Conservation (phyloP, 2,329 filamentous ascomycete species). For the Monosporascus sp. region DNA sequence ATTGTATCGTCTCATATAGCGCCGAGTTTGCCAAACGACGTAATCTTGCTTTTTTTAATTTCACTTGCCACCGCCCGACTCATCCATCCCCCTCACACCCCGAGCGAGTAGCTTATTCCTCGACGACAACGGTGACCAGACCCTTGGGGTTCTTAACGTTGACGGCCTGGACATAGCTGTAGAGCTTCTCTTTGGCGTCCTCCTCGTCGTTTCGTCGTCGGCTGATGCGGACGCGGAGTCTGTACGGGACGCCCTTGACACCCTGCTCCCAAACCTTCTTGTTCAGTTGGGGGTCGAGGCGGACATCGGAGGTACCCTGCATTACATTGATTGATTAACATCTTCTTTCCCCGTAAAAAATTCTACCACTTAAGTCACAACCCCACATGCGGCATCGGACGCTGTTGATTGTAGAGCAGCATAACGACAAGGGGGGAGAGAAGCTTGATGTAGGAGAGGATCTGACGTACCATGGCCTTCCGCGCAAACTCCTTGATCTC, state of each 20-base stretch:
- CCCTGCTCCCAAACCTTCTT: constrained; percentile 99
- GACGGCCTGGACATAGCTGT: constrained; percentile 99
- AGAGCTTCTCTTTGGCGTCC: constrained; percentile 98
- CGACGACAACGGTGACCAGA: constrained; percentile 84
- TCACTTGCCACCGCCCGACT: constrained; percentile 11
- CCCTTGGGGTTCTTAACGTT: constrained; percentile 99
- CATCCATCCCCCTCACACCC: constrained; percentile 13
- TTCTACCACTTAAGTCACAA: not conserved
- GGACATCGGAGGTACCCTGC: constrained; percentile 94
- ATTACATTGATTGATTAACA: not conserved
- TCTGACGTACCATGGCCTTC: constrained; percentile 83
- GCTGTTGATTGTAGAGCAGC: not conserved
- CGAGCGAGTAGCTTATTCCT: constrained; percentile 46
- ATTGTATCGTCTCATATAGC: constrained; percentile 14
- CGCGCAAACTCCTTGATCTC: constrained; percentile 95
- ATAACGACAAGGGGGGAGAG: not conserved
- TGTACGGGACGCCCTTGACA: constrained; percentile 97
- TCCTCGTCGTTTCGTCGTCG: constrained; percentile 99
- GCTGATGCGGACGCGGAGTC: constrained; percentile 96
- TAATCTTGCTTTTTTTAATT: constrained; percentile 18
- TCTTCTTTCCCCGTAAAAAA: not conserved
- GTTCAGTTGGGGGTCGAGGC: constrained; percentile 97
- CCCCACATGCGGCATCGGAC: not conserved
- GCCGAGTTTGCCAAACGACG: constrained; percentile 12
- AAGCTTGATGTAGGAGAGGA: constrained; percentile 5